Evolutionary conservation across 2,329 filamentous ascomycete species (phyloP).

Genomic region (Apiospora marii): DNA sequence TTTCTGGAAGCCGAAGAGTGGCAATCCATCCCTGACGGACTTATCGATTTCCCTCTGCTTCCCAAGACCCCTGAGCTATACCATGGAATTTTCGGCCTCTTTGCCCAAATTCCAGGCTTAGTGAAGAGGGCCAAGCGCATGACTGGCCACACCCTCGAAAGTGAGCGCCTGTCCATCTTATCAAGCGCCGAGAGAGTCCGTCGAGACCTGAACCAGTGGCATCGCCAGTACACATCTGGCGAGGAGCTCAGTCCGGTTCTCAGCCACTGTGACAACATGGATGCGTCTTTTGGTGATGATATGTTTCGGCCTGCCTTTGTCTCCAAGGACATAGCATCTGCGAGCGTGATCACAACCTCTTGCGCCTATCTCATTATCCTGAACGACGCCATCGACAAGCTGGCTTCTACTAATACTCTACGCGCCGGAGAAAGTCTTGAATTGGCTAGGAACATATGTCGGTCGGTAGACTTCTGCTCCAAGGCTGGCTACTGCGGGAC

Average conservation of each 20-base stretch:
- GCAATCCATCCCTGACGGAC: not conserved
- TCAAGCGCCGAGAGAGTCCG: not conserved
- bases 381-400: not conserved
- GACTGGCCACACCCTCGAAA: not conserved
- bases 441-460: not conserved
- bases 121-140: not conserved
- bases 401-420: not conserved
- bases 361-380: not conserved
- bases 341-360: not conserved
- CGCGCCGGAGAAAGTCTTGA: not conserved
- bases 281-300: not conserved
- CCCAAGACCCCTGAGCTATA: not conserved
- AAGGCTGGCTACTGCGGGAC: not conserved
- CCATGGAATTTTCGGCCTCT: not conserved
- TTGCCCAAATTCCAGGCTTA: not conserved
- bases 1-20: not conserved
- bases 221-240: not conserved
- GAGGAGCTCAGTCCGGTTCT: not conserved
- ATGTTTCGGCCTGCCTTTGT: not conserved
- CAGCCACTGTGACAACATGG: not conserved
- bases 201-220: not conserved
- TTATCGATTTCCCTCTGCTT: not conserved
- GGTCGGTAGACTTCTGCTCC: not conserved
- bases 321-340: conserved; percentile 7
- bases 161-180: not conserved